Percentiles rank a stretch among this genome's conserved stretches.
Conservation (phyloP, 177 flowering plant species). For the Tripterygium wilfordii region DNA sequence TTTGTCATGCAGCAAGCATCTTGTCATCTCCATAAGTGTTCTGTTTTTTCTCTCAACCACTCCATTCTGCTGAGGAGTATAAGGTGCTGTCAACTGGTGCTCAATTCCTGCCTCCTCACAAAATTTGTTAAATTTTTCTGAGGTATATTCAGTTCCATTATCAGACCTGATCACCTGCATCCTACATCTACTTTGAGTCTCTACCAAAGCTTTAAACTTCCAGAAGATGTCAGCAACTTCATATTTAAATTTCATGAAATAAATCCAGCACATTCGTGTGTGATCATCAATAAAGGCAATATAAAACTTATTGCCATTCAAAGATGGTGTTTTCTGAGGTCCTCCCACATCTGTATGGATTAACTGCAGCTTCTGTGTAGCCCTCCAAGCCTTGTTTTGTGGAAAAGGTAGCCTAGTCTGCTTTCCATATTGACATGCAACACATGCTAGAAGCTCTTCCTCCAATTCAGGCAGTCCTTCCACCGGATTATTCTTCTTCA, state of each 20-base stretch:
- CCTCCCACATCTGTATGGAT: slow-evolving; percentile 3
- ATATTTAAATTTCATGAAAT: background rate
- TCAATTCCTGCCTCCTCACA: slow-evolving; percentile 9
- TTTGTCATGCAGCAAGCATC: slow-evolving; percentile 1
- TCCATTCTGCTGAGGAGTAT: slow-evolving; percentile 1
- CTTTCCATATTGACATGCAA: background rate
- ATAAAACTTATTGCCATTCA: slow-evolving; percentile 5
- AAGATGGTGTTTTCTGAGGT: slow-evolving; percentile 1
- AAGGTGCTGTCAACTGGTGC: slow-evolving; percentile 4
- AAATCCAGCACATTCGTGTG: slow-evolving; percentile 6
- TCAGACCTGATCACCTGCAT: slow-evolving; percentile 4
- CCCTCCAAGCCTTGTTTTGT: too few species aligned
- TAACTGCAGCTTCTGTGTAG: slow-evolving; percentile 1
- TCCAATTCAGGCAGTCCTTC: too few species aligned
- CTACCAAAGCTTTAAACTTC: slow-evolving; percentile 2
- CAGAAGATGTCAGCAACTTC: slow-evolving; percentile 5
- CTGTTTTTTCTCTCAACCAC: background rate
- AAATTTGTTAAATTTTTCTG: background rate
- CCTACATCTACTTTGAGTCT: slow-evolving; percentile 1
- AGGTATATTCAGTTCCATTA: slow-evolving; percentile 5
- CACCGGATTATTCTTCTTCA: background rate
- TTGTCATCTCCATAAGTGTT: background rate
- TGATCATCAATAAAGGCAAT: slow-evolving; percentile 5
- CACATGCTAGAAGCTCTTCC: background rate
- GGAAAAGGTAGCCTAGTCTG: too few species aligned